These are phyloP conservation scores for Phytophthora sansomeana DNA, from an alignment of 352 stramenopile species.

Conservation along the genomic window DNA sequence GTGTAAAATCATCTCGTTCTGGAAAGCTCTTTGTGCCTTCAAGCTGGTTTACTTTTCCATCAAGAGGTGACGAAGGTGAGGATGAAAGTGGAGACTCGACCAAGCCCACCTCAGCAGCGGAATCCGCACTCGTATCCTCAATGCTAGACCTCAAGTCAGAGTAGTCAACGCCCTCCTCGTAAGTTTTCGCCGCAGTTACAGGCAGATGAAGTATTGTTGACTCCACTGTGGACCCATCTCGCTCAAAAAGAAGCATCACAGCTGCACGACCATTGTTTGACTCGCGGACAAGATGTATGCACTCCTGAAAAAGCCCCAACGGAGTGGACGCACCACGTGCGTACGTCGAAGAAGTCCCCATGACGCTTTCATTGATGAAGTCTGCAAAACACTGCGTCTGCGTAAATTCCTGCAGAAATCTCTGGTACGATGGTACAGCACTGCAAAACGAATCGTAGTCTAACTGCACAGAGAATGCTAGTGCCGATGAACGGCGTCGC, in stretches of 20 bases:
- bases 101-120: neutral
- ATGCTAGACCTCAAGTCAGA: neutral
- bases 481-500: constrained; percentile 52
- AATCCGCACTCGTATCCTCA: constrained; percentile 7
- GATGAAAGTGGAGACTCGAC: constrained; percentile 13
- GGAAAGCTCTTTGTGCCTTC: neutral
- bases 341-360: constrained; percentile 41
- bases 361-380: constrained; percentile 72
- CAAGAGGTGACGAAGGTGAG: constrained; percentile 3
- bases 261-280: constrained; percentile 38
- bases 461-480: constrained; percentile 65
- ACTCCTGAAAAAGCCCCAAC: constrained; percentile 74
- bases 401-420: constrained; percentile 62
- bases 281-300: constrained; percentile 61
- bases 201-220: constrained; percentile 47
- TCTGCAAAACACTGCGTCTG: constrained; percentile 70
- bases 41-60: constrained; percentile 7
- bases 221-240: constrained; percentile 48
- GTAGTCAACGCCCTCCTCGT: neutral
- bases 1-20: neutral
- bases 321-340: constrained; percentile 32
- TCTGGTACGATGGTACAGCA: constrained; percentile 22
- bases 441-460: constrained; percentile 56
- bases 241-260: constrained; percentile 67
- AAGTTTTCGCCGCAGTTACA: neutral